Evolutionary conservation across 805 yeast genomes (phyloP), one percentile per base, ranked within the genome.

Genomic region (Yarrowia phangngaensis): DNA sequence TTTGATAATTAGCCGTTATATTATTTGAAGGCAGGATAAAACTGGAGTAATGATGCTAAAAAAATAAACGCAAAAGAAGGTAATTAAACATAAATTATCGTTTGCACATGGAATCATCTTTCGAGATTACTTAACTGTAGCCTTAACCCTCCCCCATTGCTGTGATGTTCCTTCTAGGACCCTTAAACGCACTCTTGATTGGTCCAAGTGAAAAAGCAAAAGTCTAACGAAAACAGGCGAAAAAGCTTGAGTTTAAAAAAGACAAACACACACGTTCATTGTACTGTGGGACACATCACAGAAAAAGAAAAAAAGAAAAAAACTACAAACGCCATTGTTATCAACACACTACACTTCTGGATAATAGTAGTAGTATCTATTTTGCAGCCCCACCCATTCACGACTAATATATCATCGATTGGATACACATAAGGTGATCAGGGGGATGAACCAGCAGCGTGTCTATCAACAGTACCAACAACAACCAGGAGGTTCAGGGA

Each of bases 261-360:
- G 20, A 36, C 20, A 36, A 38, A 27, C n/a, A n/a, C n/a, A 38
- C 45, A 38, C 45, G 45, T 38, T 38, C 26, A 24, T 35, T 35
- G 41, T 35, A 29, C 41, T 29, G n/a, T n/a, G n/a, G n/a, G n/a
- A n/a, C n/a, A 35, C 26, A 35, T 35, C 43, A 35, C 43, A 19
- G 27, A 27, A 38, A 27, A 19, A 38, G 15, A 20, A 15, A 17
- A 8, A 12, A 22, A 22, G 6, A 13, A 26, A 4, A 22, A 34
- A n/a, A 24, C n/a, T 14, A 13, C 26, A n/a, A n/a, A n/a, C n/a
- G n/a, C n/a, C n/a, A n/a, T n/a, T n/a, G n/a, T n/a, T n/a, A n/a
- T n/a, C n/a, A n/a, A n/a, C n/a, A n/a, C n/a, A n/a, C n/a, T n/a
- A n/a, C n/a, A n/a, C 24, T 22, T 8, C 24, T 22, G 24, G 24